Percentiles rank a stretch among this genome's conserved stretches.
Conservation (phyloP, 2,329 filamentous ascomycete genomes). For the Talaromyces sp. region DNA sequence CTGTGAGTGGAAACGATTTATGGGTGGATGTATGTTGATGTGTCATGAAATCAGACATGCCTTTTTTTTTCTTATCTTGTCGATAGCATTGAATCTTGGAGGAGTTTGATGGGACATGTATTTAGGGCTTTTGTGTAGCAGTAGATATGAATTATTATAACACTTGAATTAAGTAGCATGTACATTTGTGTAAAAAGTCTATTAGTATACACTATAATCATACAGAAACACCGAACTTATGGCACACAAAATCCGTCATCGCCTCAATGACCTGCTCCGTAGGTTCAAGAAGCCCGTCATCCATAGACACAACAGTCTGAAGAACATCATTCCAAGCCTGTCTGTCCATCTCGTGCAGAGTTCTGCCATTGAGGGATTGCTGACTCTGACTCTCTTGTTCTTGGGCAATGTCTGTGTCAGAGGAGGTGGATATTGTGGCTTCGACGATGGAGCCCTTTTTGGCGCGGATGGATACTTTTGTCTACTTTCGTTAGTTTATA, state of each 20-base stretch:
- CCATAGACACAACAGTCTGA: not conserved
- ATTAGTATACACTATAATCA: not conserved
- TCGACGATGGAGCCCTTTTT: slow-evolving; percentile 37
- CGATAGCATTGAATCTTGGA: not conserved
- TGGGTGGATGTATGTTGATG: not conserved
- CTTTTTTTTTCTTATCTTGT: not conserved
- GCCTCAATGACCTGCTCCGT: slow-evolving; percentile 3
- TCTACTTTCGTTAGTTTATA: slow-evolving; percentile 20
- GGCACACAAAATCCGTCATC: slow-evolving; percentile 7
- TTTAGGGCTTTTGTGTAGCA: not conserved
- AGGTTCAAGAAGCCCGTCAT: not conserved
- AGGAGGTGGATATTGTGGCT: slow-evolving; percentile 33
- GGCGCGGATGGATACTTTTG: slow-evolving; percentile 35
- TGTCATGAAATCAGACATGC: not conserved
- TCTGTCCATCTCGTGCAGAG: slow-evolving; percentile 44
- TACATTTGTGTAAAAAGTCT: not conserved
- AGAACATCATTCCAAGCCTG: slow-evolving; percentile 18
- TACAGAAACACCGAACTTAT: slow-evolving; percentile 7
- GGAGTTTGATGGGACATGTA: not conserved
- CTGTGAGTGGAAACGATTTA: not conserved
- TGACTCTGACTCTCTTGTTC: slow-evolving; percentile 29
- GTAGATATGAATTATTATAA: not conserved
- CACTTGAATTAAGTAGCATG: not conserved
- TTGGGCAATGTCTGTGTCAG: slow-evolving; percentile 21
- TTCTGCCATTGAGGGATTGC: slow-evolving; percentile 30